phyloP scores from a whole-genome alignment of 1,284 basidiomycete species.

The Fomitopsis pinicola region DNA sequence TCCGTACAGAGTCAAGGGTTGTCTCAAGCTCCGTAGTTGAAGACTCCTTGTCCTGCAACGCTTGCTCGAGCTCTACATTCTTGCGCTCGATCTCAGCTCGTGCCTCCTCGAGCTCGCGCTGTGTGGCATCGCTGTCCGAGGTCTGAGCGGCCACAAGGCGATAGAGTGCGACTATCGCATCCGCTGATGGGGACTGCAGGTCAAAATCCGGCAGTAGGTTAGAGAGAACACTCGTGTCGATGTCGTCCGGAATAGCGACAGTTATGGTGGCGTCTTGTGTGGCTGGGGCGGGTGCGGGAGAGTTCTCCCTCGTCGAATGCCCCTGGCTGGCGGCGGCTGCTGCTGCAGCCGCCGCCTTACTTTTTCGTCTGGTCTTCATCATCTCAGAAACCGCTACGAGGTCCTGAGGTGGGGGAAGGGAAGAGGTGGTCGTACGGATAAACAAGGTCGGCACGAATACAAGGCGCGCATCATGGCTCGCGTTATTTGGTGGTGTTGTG shows the following conservation, averaged over 20 bases:
- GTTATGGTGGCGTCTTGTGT: conserved; percentile 17
- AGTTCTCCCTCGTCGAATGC: conserved; percentile 18
- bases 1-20: conserved; percentile 43
- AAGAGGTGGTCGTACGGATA: conserved; percentile 2
- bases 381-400: conserved; percentile 13
- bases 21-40: conserved; percentile 50
- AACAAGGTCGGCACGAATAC: conserved; percentile 10
- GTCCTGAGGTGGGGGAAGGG: conserved; percentile 11
- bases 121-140: conserved; percentile 46
- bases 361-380: conserved; percentile 42
- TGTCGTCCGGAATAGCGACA: conserved; percentile 47
- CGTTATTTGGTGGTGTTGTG: conserved; percentile 24
- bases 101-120: conserved; percentile 60
- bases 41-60: conserved; percentile 67
- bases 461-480: conserved; percentile 8
- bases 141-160: conserved; percentile 54
- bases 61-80: conserved; percentile 76
- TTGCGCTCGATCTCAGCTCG: conserved; percentile 61
- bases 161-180: conserved; percentile 58
- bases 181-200: conserved; percentile 50
- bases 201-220: conserved; percentile 50
- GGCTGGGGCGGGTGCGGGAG: conserved; percentile 14
- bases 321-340: conserved; percentile 24
- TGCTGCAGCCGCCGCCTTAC: conserved; percentile 33
- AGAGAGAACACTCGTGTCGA: conserved; percentile 56